These are phyloP conservation scores for Pyricularia sp. DNA, from an alignment of 2,329 filamentous ascomycete species.

Conservation along the genomic window DNA sequence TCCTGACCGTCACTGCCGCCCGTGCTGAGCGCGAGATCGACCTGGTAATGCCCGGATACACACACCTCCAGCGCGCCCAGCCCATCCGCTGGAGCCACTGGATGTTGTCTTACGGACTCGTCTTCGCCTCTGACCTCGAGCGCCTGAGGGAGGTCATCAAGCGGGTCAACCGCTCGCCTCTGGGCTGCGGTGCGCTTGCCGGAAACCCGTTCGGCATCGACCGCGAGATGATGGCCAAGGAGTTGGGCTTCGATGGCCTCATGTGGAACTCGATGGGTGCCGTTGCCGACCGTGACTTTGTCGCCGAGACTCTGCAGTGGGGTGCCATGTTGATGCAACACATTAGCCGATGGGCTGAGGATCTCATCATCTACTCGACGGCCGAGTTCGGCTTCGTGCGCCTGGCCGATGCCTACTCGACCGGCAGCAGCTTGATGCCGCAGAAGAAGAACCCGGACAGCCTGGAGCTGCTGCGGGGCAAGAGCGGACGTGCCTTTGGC, in stretches of 20 bases:
- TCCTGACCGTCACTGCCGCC: conserved; percentile 59
- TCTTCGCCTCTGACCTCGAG: conserved; percentile 67
- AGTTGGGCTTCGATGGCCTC: conserved; percentile 70
- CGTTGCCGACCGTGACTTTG: conserved; percentile 72
- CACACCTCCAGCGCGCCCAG: conserved; percentile 73
- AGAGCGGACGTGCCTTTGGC: conserved; percentile 67
- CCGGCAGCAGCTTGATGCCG: conserved; percentile 67
- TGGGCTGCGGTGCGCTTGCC: conserved; percentile 69
- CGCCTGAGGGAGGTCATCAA: conserved; percentile 63
- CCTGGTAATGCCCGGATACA: conserved; percentile 79
- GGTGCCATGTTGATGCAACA: conserved; percentile 69
- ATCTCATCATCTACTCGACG: conserved; percentile 74
- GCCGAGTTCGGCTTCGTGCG: conserved; percentile 69
- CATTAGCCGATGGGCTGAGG: conserved; percentile 73
- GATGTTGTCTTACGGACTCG: conserved; percentile 65
- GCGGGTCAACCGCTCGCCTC: conserved; percentile 63
- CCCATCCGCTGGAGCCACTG: conserved; percentile 77
- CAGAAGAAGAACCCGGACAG: conserved; percentile 79
- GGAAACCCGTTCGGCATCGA: conserved; percentile 80
- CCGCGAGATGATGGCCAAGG: conserved; percentile 66
- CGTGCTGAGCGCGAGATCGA: conserved; percentile 69
- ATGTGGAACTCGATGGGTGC: conserved; percentile 70
- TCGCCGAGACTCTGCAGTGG: conserved; percentile 76
- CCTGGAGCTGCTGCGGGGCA: conserved; percentile 63
- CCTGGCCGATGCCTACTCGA: conserved; percentile 71